Evolutionary conservation across 352 stramenopile genomes (phyloP).

Genomic region (Globisporangium lucens): DNA sequence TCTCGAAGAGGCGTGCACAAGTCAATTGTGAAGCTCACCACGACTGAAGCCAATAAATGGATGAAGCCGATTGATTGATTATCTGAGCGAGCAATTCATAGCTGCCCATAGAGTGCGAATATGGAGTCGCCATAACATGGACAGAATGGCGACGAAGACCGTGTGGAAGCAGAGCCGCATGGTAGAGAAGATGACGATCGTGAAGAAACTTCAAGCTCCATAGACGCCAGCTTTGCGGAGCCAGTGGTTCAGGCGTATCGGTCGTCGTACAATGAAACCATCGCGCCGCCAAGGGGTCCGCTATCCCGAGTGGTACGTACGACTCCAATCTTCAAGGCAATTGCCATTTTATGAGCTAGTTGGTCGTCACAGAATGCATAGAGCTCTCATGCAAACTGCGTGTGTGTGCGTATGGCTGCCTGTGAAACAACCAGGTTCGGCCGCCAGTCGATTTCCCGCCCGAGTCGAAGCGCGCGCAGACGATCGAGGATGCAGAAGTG

Average conservation of each 20-base stretch:
- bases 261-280: slow-evolving; percentile 53
- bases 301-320: slow-evolving; percentile 28
- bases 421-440: slow-evolving; percentile 32
- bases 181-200: background rate
- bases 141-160: background rate
- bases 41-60: background rate
- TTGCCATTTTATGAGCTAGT: background rate
- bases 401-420: background rate
- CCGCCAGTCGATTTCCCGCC: slow-evolving; percentile 56
- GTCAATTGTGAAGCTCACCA: no score
- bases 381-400: background rate
- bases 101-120: background rate
- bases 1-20: background rate
- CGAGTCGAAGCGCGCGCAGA: slow-evolving; percentile 71
- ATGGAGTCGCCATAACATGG: slow-evolving; percentile 3
- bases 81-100: background rate
- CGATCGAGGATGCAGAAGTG: slow-evolving; percentile 71
- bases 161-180: slow-evolving; percentile 12
- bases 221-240: background rate
- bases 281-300: slow-evolving; percentile 37
- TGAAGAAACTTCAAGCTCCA: background rate
- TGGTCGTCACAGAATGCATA: no score
- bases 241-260: slow-evolving; percentile 37
- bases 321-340: background rate
- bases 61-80: background rate